Evolutionary conservation across 2,329 filamentous ascomycete genomes (phyloP).

Genomic region (Aureobasidium sp.): DNA sequence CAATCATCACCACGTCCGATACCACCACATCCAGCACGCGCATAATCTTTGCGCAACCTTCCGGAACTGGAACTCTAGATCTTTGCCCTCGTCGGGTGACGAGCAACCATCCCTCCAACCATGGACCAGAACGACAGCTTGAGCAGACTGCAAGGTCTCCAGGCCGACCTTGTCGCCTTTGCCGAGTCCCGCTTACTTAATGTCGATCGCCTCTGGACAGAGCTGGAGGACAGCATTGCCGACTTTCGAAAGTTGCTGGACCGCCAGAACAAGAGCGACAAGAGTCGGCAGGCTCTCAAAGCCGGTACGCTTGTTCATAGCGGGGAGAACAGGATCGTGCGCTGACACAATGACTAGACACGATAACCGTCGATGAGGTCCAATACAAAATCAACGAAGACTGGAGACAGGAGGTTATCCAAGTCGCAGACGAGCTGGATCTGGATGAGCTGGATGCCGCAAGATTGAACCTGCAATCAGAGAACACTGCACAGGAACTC

Average conservation of each 20-base stretch:
- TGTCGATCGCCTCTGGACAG: slow-evolving; percentile 59
- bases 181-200: slow-evolving; percentile 64
- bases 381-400: slow-evolving; percentile 78
- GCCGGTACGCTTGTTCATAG: slow-evolving; percentile 47
- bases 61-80: not conserved
- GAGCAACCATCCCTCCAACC: slow-evolving; percentile 18
- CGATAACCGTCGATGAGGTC: slow-evolving; percentile 63
- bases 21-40: not conserved
- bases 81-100: slow-evolving; percentile 4
- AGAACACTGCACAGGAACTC: slow-evolving; percentile 59
- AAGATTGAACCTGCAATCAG: slow-evolving; percentile 61
- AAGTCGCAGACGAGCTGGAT: slow-evolving; percentile 80
- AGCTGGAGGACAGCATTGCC: slow-evolving; percentile 59
- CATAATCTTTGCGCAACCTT: not conserved
- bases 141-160: slow-evolving; percentile 73
- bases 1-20: not conserved
- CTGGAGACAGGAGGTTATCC: slow-evolving; percentile 75
- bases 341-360: slow-evolving; percentile 50
- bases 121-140: slow-evolving; percentile 72
- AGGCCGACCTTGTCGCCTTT: slow-evolving; percentile 74
- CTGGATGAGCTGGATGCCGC: slow-evolving; percentile 85
- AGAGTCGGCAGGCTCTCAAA: slow-evolving; percentile 64
- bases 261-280: slow-evolving; percentile 65
- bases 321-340: not conserved
- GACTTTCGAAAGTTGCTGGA: slow-evolving; percentile 67